Base-by-base conservation (phyloP, 345 rosid genomes). In the Turnera subulata region DNA sequence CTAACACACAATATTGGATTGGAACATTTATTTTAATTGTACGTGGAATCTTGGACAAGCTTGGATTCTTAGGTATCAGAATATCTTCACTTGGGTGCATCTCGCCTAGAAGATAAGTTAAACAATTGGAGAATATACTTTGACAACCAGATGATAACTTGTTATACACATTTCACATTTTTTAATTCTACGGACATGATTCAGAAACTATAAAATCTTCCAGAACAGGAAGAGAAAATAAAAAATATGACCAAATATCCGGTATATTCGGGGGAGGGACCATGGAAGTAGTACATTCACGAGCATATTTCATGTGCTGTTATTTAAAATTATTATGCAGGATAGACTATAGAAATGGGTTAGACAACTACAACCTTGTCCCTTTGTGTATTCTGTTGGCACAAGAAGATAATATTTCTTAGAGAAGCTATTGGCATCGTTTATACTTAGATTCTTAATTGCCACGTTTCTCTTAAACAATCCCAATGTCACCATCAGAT, bases 21-120 rank as follows among this genome's bases (percentile, higher is more conserved):
- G 24, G 4, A 0, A 51, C 2, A 33, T 17, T 38, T 14, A 42
- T 18, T 4, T 42, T 29, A 21, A n/a, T 19, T 47, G 3, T 15
- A 16, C 1, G 23, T 53, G 43, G 72, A 78, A 67, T 74, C 76
- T 71, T 55, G 39, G 73, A 58, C 62, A 13, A 58, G 53, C 61
- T 17, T 62, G 71, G 80, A 75, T 78, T 69, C 75, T 43, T 17
- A 46, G 76, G 53, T 16, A 67, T 55, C 63, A 51, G 59, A 54
- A 61, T 65, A 68, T 75, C 63, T 65, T 39, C 39, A 40, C 32
- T 4, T 22, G 37, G 11, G 2, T 24, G 40, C 32, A 57, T 58
- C 63, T 47, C 17, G 19, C 62, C 63, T 16, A 23, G 33, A 58
- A 37, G 66, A 70, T 67, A 64, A 67, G 21, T 1, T 58, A 63